Conservation (phyloP, 1,284 basidiomycete genomes). For the Ganoderma multipileum region DNA sequence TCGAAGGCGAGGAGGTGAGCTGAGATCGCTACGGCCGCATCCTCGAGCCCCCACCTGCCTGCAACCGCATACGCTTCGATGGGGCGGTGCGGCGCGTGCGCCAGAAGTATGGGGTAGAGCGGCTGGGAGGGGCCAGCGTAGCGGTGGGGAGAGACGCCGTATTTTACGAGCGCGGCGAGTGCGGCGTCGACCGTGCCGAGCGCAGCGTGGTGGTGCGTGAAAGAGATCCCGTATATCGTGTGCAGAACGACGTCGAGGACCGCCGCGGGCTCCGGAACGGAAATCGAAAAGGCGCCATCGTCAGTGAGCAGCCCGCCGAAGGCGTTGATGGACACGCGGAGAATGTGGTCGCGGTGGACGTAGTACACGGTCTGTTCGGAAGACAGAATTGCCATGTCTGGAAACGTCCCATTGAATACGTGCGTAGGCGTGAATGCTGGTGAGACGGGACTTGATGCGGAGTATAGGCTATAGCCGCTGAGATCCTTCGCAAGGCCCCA, state of each 20-base stretch:
- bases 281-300: background rate
- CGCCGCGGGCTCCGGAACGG: conserved; percentile 29
- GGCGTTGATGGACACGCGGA: conserved; percentile 6
- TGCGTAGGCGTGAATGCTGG: background rate
- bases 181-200: conserved; percentile 35
- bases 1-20: conserved; percentile 42
- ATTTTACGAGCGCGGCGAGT: conserved; percentile 35
- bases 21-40: conserved; percentile 43
- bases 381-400: background rate
- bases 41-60: conserved; percentile 39
- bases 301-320: conserved; percentile 5
- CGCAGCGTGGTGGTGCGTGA: conserved; percentile 35
- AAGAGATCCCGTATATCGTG: conserved; percentile 41
- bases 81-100: conserved; percentile 38
- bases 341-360: conserved; percentile 7
- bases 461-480: background rate
- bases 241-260: conserved; percentile 45
- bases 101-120: conserved; percentile 38
- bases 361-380: conserved; percentile 9
- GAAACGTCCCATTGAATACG: background rate
- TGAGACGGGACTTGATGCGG: background rate
- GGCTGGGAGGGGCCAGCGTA: conserved; percentile 30
- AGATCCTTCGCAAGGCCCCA: background rate
- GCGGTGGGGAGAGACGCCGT: conserved; percentile 38
- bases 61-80: conserved; percentile 46